phyloP scores from a whole-genome alignment of 495 filamentous ascomycete species.

The Penicillium bialowiezense region DNA sequence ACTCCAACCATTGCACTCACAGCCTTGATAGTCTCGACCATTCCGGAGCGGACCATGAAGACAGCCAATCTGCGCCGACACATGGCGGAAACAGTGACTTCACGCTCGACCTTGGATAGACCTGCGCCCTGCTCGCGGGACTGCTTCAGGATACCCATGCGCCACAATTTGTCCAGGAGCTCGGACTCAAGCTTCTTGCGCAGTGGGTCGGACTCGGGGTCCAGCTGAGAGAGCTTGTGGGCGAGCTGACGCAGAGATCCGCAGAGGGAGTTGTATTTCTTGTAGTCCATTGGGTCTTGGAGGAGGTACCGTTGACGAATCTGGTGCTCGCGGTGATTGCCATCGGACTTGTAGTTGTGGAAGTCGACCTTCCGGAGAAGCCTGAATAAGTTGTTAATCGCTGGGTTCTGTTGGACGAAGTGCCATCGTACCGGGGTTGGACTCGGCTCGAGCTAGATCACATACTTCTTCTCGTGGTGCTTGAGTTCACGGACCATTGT shows the following conservation, averaged over 20 bases:
- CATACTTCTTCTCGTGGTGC: conserved; percentile 77
- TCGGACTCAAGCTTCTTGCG: conserved; percentile 78
- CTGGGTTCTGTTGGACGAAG: too few species aligned
- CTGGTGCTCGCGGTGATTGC: conserved; percentile 74
- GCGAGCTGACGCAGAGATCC: conserved; percentile 85
- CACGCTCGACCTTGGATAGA: conserved; percentile 79
- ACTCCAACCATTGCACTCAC: conserved; percentile 23
- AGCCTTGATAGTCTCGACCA: conserved; percentile 82
- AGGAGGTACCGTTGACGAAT: conserved; percentile 85
- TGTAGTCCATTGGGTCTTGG: conserved; percentile 79
- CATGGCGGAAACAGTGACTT: conserved; percentile 81
- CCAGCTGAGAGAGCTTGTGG: conserved; percentile 75
- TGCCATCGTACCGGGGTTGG: too few species aligned
- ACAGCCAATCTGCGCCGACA: conserved; percentile 77
- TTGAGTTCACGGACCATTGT: conserved; percentile 90
- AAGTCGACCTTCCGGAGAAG: conserved; percentile 93
- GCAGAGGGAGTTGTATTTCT: conserved; percentile 82
- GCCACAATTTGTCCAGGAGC: conserved; percentile 82
- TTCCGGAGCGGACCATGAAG: conserved; percentile 81
- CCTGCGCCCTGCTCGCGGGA: conserved; percentile 53
- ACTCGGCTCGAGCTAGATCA: too few species aligned
- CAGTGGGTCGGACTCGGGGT: conserved; percentile 70
- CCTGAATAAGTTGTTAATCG: conserved; percentile 27
- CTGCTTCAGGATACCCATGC: conserved; percentile 81
- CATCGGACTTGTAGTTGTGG: conserved; percentile 86